phyloP scores from a whole-genome alignment of 2,329 filamentous ascomycete species.

The Cladophialophora yegresii region DNA sequence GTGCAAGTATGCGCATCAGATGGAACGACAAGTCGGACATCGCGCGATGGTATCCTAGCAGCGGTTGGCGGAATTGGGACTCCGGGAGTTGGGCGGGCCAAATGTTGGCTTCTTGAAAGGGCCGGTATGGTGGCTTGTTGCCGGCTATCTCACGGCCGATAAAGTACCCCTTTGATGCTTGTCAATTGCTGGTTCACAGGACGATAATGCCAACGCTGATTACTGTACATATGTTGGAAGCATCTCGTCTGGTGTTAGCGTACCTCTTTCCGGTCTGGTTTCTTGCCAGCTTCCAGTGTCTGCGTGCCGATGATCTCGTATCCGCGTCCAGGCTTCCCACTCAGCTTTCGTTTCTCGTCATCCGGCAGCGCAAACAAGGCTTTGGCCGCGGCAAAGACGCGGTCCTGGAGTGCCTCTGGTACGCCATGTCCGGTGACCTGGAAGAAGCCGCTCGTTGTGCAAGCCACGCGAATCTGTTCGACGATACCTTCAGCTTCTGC shows the following conservation, averaged over 20 bases:
- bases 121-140: constrained; percentile 30
- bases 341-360: constrained; percentile 32
- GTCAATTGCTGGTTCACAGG: not conserved
- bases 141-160: constrained; percentile 34
- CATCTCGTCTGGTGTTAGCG: constrained; percentile 28
- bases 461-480: constrained; percentile 47
- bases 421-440: constrained; percentile 55
- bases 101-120: constrained; percentile 29
- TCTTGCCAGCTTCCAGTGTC: constrained; percentile 36
- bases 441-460: constrained; percentile 56
- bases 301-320: constrained; percentile 39
- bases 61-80: constrained; percentile 21
- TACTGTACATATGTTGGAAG: no score
- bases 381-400: constrained; percentile 47
- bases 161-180: constrained; percentile 35
- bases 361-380: constrained; percentile 52
- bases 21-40: constrained; percentile 19
- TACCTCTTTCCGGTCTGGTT: constrained; percentile 40
- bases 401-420: constrained; percentile 44
- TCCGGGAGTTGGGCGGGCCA: constrained; percentile 23
- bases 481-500: constrained; percentile 36
- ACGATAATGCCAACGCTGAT: not conserved
- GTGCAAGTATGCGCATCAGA: constrained; percentile 44
- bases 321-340: constrained; percentile 31
- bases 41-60: constrained; percentile 28